These are phyloP conservation scores for Cardamine resedifolia DNA, from an alignment of 345 rosid species.

Conservation along the genomic window DNA sequence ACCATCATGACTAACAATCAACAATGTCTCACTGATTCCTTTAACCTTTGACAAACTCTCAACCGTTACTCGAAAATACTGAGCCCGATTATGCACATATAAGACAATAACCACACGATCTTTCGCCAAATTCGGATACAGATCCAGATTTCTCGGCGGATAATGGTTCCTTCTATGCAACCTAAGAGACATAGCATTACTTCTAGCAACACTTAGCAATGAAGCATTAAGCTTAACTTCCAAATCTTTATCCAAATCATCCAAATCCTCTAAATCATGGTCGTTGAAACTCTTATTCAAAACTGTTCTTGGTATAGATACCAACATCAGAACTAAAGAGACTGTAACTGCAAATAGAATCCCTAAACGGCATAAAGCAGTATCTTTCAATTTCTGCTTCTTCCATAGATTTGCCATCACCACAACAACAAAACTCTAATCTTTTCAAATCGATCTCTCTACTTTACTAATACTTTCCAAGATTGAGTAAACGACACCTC, in stretches of 20 bases:
- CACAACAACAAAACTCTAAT: background rate
- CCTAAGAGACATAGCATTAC: slow-evolving; percentile 51
- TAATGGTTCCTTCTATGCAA: slow-evolving; percentile 59
- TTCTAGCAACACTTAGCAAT: slow-evolving; percentile 54
- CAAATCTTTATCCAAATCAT: slow-evolving; percentile 25
- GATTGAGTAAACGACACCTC: background rate
- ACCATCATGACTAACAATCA: slow-evolving; percentile 95
- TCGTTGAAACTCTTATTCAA: slow-evolving; percentile 31
- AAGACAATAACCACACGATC: slow-evolving; percentile 74
- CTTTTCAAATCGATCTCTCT: background rate
- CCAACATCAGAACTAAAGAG: slow-evolving; percentile 50
- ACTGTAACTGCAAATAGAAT: slow-evolving; percentile 52
- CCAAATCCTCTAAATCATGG: slow-evolving; percentile 27
- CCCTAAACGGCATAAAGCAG: slow-evolving; percentile 53
- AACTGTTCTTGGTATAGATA: slow-evolving; percentile 52
- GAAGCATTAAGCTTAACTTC: slow-evolving; percentile 28
- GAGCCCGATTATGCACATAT: slow-evolving; percentile 91
- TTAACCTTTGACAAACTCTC: slow-evolving; percentile 75
- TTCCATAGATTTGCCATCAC: slow-evolving; percentile 59
- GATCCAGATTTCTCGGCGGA: slow-evolving; percentile 70
- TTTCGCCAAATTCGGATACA: slow-evolving; percentile 64
- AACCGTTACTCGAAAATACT: slow-evolving; percentile 74
- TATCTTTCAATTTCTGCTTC: slow-evolving; percentile 58
- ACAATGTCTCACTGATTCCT: slow-evolving; percentile 83
- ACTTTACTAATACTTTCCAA: background rate